These are phyloP conservation scores for Erodium moschatum DNA, from an alignment of 441 rosid species.

Conservation along the genomic window DNA sequence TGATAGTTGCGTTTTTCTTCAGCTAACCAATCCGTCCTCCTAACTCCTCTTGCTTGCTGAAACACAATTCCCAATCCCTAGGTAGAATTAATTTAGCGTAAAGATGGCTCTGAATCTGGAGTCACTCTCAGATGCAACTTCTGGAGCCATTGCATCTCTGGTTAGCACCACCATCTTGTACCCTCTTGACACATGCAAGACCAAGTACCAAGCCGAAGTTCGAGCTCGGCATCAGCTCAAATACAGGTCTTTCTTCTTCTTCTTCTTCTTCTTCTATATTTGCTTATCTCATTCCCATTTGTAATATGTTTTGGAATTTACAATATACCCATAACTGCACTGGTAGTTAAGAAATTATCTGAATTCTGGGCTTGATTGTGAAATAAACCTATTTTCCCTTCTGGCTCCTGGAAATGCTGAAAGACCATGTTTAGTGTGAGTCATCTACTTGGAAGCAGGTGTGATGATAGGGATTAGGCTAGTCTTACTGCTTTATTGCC, in stretches of 20 bases:
- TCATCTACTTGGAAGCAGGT: no score
- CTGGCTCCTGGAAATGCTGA: neutral
- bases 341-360: no score
- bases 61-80: no score
- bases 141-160: slow-evolving; percentile 74
- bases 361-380: neutral
- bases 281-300: neutral
- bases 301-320: no score
- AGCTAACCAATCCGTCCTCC: no score
- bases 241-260: slow-evolving; percentile 39
- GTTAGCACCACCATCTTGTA: slow-evolving; percentile 75
- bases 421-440: no score
- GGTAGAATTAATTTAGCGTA: no score
- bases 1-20: no score
- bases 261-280: neutral
- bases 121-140: slow-evolving; percentile 60
- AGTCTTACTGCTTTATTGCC: no score
- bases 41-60: no score
- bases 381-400: neutral
- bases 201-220: slow-evolving; percentile 81
- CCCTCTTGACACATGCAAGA: slow-evolving; percentile 90
- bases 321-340: no score
- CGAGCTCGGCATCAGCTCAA: slow-evolving; percentile 51
- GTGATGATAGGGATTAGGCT: no score
- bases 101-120: slow-evolving; percentile 42